Evolutionary conservation across 2,329 filamentous ascomycete genomes (phyloP), one percentile per base, ranked within the genome.

Genomic region (Colletotrichum gigasporum): DNA sequence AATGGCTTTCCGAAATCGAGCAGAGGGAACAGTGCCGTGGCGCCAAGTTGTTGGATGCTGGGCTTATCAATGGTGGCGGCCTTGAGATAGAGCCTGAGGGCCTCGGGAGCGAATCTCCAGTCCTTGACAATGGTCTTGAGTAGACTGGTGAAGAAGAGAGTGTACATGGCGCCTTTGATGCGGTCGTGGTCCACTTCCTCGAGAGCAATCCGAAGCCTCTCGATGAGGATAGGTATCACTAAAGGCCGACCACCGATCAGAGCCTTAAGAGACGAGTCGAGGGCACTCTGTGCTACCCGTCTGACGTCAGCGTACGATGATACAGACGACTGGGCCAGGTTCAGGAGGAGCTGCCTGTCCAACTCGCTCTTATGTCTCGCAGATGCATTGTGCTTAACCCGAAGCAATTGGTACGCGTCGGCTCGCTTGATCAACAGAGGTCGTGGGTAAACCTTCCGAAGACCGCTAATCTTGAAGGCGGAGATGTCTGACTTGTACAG

Each of bases 271-370:
- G 96, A 96, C 0, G 96, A 96, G 76, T 99, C 96, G 60, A 93
- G 91, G 0, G 96, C 93, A 65, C 90, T 91, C 75, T 99, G 96
- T 3, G 96, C 96, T 55, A 94, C 94, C 30, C 94, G 87, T n/a
- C 96, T 91, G 53, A 98, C 96, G 74, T 99, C 96, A 0, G 96
- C 96, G 74, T 99, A 99, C 4, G 93, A 82, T 0, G 95, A 98
- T 3, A 97, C 90, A 67, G 92, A 94, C 0, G 95, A 97, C 70
- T 96, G 87, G 5, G 94, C 93, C 35, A 99, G 84, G 74, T 99
- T 94, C 14, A 97, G 83, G 1, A 99, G 82, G 11, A 99, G 80
- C 12, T 84, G 85, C 75, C 94, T 95, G 76, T 99, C 96, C 1
- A 99, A 83, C n/a, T 94, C 90, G 32, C 93, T 96, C 75, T 95